Evolutionary conservation across 2,329 filamentous ascomycete species (phyloP).

Genomic region (Ophiostoma pallidulum): DNA sequence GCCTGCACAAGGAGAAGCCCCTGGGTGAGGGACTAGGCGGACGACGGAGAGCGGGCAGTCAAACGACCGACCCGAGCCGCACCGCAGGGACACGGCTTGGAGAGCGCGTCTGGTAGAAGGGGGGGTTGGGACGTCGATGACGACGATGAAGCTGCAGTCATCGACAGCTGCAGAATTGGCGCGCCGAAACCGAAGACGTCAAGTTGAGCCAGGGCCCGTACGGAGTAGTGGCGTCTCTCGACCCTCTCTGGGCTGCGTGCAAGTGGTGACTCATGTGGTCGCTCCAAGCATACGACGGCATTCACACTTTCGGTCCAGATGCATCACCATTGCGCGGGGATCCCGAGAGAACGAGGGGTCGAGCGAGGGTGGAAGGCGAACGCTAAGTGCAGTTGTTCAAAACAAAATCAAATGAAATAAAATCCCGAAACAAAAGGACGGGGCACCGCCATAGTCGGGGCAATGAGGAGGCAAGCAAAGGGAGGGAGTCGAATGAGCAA

Average conservation of each 20-base stretch:
- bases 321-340: background rate
- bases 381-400: too few relatives aligned
- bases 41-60: slow-evolving; percentile 5
- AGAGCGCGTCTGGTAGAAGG: background rate
- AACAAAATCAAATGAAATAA: background rate
- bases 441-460: background rate
- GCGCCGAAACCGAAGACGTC: too few relatives aligned
- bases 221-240: too few relatives aligned
- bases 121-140: background rate
- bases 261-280: background rate
- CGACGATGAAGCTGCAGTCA: background rate
- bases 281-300: background rate
- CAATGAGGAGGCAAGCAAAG: too few relatives aligned
- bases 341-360: background rate
- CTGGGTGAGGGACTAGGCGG: slow-evolving; percentile 5
- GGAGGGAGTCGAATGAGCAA: too few relatives aligned
- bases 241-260: background rate
- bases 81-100: background rate
- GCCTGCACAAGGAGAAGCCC: background rate
- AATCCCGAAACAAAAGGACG: background rate
- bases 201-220: too few relatives aligned
- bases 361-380: background rate
- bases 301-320: slow-evolving; percentile 1
- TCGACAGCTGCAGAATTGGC: too few relatives aligned
- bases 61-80: slow-evolving; percentile 4